A percentile compares a stretch with the other conserved stretches of the same genome.
These are phyloP conservation scores for Alternaria sp. DNA, from an alignment of 2,329 filamentous ascomycete genomes.

Conservation along the genomic window DNA sequence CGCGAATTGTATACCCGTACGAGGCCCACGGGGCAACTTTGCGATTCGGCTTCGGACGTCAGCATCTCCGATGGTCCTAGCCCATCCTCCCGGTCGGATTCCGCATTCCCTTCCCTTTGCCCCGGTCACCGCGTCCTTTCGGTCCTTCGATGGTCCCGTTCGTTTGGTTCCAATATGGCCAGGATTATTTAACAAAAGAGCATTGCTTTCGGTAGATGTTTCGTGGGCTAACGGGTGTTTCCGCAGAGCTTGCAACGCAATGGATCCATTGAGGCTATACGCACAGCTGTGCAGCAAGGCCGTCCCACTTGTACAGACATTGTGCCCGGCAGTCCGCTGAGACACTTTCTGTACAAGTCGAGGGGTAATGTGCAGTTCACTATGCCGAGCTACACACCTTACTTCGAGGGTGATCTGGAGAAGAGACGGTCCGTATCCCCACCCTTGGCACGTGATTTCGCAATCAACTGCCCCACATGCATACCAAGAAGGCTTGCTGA, in stretches of 20 bases:
- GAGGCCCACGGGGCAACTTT: neutral
- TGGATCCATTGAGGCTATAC: constrained; percentile 76
- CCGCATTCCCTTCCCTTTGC: neutral
- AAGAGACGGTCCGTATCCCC: constrained; percentile 62
- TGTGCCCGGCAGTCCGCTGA: constrained; percentile 77
- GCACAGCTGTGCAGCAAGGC: constrained; percentile 71
- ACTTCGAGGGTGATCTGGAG: constrained; percentile 67
- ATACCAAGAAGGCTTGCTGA: neutral
- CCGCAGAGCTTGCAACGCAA: constrained; percentile 66
- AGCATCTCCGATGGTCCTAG: constrained; percentile 1
- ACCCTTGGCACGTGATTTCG: neutral
- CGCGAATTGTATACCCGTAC: neutral
- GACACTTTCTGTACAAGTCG: constrained; percentile 96
- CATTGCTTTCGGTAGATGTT: neutral
- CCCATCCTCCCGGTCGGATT: neutral
- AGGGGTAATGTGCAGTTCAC: constrained; percentile 93
- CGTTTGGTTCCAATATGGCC: neutral
- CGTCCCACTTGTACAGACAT: constrained; percentile 77
- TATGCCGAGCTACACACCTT: constrained; percentile 80
- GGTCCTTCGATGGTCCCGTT: neutral
- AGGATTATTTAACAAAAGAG: neutral
- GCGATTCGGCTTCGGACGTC: constrained; percentile 5
- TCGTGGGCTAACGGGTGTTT: constrained; percentile 12
- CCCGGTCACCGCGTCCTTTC: neutral
- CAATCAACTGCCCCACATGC: neutral